Evolutionary conservation across 1,139 yeast species (phyloP), one percentile per base, ranked within the genome.

Genomic region (Kazachstania sp.): DNA sequence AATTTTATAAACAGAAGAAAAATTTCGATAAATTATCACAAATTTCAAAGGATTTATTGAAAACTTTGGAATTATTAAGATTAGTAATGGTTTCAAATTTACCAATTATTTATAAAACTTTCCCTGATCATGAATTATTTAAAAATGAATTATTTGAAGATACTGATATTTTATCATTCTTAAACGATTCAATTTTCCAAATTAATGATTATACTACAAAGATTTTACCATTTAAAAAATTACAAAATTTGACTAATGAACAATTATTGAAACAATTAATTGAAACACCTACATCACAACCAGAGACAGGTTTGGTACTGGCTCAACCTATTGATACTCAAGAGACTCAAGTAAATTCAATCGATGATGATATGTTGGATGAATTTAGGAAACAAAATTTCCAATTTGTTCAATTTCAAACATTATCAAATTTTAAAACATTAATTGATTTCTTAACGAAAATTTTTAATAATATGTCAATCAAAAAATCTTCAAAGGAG

Each of bases 81-180:
- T 46, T 50, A 9, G 47, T 50, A n/a, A 42, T 63, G 3, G 51
- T 63, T n/a, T 28, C 45, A 28, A 56, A 55, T 43, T 46, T 63
- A 39, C 67, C 67, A 3, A 48, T 59, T 41, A 49, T 63, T 9
- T 55, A 50, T 45, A 53, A 55, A 31, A 45, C 54, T 35, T 63
- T 61, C 49, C 66, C 66, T 1, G 48, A 54, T 32, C 64, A 62
- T 46, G 65, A 61, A 35, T 48, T 63, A 5, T 60, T 63, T 47
- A 51, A 52, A 39, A 54, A 58, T 41, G 51, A 55, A 5, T 37
- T 58, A 2, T 58, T 61, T 41, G 52, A 56, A 35, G 51, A 53
- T 26, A 40, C 60, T 1, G 64, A 58, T 41, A 52, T 59, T 31
- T 56, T 54, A 42, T 37, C 53, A 28, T 60, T 49, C 42, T 52